Base-by-base conservation (phyloP, 495 filamentous ascomycete species). In the Lasiosphaeria hispida region DNA sequence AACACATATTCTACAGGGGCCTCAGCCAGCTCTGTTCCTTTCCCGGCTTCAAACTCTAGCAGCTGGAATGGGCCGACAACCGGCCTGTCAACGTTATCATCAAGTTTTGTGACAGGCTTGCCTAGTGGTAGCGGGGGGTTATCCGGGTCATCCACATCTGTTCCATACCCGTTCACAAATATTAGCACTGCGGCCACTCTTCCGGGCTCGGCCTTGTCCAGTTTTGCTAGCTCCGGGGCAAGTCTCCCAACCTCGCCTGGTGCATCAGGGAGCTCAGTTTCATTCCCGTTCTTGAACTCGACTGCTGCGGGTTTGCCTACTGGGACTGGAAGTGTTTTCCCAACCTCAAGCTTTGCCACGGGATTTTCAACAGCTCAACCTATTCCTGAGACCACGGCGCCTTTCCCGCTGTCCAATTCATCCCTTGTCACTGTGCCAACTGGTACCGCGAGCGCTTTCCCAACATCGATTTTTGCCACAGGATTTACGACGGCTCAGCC, bases 151-250 rank as follows among this genome's bases (percentile, higher is more conserved):
- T 34, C 15, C 43, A 1, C 52, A 1, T 50, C 53, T 13, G 39
- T 37, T 34, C 60, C 60, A 34, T 57, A 47, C 42, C 63, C 55
- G 43, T 18, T 52, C 4, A 45, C 53, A 14, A 66, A 61, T 17
- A 38, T 19, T 17, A 52, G 54, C 30, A 53, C 34, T 5, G 30
- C 42, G 15, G n/a, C 40, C 35, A 38, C 15, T 15, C 23, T 33
- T 10, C 34, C 47, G 9, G 47, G 33, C 1, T 17, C 47, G 2
- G 47, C 1, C 0, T 13, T 33, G 33, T 36, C 23, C 13, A 30
- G 23, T 19, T 52, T 10, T 23, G 30, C 35, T 7, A 40, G 30
- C 34, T 9, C 9, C 10, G 10, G 9, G 9, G 14, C 35, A 2
- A 10, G 15, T 18, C n/a, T 37, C 10, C 5, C 49, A 19, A 7